These are phyloP conservation scores for Patellaria atrata DNA, from an alignment of 495 filamentous ascomycete species.

Conservation along the genomic window DNA sequence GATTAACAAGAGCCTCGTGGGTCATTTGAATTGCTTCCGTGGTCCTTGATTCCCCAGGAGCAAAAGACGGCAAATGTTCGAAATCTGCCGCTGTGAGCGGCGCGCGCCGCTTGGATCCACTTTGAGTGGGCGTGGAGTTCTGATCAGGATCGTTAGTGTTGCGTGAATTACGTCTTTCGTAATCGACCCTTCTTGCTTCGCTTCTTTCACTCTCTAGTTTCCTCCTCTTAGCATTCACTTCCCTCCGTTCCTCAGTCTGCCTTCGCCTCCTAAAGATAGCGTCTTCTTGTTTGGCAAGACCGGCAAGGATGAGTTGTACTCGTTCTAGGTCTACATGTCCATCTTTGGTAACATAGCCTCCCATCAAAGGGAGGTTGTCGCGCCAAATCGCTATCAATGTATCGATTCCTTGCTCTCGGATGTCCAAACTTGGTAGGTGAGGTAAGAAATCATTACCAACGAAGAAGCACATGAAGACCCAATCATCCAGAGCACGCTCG, in stretches of 20 bases:
- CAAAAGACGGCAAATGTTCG: slow-evolving; percentile 41
- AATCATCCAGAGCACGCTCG: slow-evolving; percentile 94
- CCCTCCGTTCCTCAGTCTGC: slow-evolving; percentile 66
- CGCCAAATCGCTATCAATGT: slow-evolving; percentile 91
- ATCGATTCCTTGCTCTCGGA: slow-evolving; percentile 93
- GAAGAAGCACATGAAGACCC: slow-evolving; percentile 99
- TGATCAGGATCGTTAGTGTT: background rate
- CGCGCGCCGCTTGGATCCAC: background rate
- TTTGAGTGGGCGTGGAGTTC: background rate
- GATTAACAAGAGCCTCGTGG: slow-evolving; percentile 81
- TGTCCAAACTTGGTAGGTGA: slow-evolving; percentile 90
- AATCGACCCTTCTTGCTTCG: slow-evolving; percentile 33
- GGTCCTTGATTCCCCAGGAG: slow-evolving; percentile 42
- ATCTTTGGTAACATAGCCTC: slow-evolving; percentile 89
- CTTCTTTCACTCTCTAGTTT: slow-evolving; percentile 51
- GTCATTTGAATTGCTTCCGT: slow-evolving; percentile 51
- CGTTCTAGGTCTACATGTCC: slow-evolving; percentile 76
- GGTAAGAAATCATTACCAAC: slow-evolving; percentile 98
- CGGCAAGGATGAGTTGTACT: slow-evolving; percentile 77
- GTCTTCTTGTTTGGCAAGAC: slow-evolving; percentile 87
- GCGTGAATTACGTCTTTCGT: background rate
- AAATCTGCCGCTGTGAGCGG: background rate
- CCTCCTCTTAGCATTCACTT: slow-evolving; percentile 61
- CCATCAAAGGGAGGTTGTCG: slow-evolving; percentile 82
- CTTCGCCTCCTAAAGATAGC: slow-evolving; percentile 79